Conservation (phyloP, 768 basidiomycete species). For the Coprinopsis cinerea region DNA sequence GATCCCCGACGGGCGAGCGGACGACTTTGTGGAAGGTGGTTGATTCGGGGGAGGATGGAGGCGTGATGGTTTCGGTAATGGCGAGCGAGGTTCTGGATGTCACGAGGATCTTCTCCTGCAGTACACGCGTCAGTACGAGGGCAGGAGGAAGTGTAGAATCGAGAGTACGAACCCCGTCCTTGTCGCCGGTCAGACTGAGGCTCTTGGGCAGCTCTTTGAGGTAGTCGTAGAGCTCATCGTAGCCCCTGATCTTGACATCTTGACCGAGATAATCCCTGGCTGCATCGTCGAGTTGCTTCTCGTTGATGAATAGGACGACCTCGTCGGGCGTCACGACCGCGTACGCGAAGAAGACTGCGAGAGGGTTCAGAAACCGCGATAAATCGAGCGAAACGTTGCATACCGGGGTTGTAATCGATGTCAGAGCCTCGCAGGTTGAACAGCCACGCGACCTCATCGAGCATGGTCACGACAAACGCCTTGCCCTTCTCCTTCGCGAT, state of each 20-base stretch:
- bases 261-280: conserved; percentile 44
- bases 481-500: conserved; percentile 56
- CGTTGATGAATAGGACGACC: conserved; percentile 67
- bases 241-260: conserved; percentile 63
- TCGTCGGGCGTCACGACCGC: conserved; percentile 62
- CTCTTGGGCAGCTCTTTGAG: conserved; percentile 43
- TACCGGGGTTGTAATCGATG: conserved; percentile 76
- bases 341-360: conserved; percentile 85
- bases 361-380: conserved; percentile 4
- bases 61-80: conserved; percentile 62
- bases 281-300: conserved; percentile 39
- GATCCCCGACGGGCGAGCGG: conserved; percentile 69
- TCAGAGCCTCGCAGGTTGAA: conserved; percentile 91
- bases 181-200: conserved; percentile 23
- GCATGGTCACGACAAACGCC: conserved; percentile 76
- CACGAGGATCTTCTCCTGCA: conserved; percentile 60
- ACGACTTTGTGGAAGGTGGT: conserved; percentile 17
- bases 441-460: conserved; percentile 94
- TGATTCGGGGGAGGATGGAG: not conserved
- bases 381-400: not conserved
- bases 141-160: not conserved
- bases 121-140: not conserved
- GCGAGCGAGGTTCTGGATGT: conserved; percentile 78
- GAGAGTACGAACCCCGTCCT: conserved; percentile 24
- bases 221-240: conserved; percentile 60